Conservation (phyloP, 306 rosid genomes). For the Quercus alba region DNA sequence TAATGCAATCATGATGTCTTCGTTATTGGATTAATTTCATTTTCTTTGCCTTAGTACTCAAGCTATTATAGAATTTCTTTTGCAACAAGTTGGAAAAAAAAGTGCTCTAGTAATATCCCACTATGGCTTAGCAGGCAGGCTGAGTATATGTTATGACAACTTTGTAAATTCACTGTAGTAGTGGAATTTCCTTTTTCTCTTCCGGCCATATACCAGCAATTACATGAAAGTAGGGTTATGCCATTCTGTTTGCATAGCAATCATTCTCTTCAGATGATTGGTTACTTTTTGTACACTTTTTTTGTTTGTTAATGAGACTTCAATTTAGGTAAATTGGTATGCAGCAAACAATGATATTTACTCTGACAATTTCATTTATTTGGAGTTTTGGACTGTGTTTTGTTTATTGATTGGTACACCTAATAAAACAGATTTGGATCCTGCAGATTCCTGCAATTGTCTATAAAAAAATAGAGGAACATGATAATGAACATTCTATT, state of each 20-base stretch:
- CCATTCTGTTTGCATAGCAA: background rate
- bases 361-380: background rate
- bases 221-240: background rate
- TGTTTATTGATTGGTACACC: background rate
- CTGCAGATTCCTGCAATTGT: background rate
- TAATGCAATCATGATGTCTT: slow-evolving; percentile 66
- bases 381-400: background rate
- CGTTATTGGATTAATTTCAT: slow-evolving; percentile 35
- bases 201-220: background rate
- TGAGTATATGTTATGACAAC: too few species aligned
- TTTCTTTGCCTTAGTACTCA: slow-evolving; percentile 26
- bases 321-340: background rate
- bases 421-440: background rate
- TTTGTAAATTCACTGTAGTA: background rate
- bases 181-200: background rate
- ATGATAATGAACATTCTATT: background rate
- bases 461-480: background rate
- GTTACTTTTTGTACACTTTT: too few species aligned
- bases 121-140: background rate
- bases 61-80: slow-evolving; percentile 2
- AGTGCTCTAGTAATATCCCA: background rate
- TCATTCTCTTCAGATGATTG: too few species aligned
- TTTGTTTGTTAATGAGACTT: too few species aligned
- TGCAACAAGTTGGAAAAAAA: background rate
- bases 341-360: background rate